Percentiles rank a stretch among this genome's conserved stretches.
Conservation (phyloP, 345 rosid species). For the Eucalyptus cloeziana region DNA sequence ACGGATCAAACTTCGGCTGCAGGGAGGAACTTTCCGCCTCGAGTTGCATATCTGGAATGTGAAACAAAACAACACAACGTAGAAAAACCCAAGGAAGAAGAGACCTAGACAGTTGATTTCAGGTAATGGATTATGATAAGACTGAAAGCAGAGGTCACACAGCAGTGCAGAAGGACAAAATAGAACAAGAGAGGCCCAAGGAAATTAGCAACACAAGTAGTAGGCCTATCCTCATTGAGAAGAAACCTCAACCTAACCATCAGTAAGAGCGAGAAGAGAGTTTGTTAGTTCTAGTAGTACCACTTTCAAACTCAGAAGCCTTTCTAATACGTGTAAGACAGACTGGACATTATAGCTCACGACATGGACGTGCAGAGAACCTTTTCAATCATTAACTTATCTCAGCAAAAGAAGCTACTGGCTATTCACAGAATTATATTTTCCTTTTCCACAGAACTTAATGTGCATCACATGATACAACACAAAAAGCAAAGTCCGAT, state of each 20-base stretch:
- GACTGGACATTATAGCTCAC: neutral
- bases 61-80: neutral
- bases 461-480: neutral
- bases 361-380: neutral
- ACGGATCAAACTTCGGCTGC: neutral
- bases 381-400: neutral
- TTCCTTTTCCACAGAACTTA: neutral
- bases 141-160: neutral
- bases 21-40: neutral
- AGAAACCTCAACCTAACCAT: neutral
- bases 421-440: neutral
- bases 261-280: neutral
- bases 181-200: neutral
- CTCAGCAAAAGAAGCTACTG: neutral
- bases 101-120: neutral
- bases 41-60: neutral
- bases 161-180: neutral
- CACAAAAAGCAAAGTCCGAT: neutral
- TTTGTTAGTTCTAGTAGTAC: neutral
- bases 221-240: neutral
- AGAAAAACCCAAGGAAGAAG: neutral
- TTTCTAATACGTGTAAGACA: neutral
- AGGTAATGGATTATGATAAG: neutral
- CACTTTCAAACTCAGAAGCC: neutral
- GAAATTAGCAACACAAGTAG: neutral